A percentile compares a stretch with the other conserved stretches of the same genome.
These are phyloP conservation scores for Nakazawaea ishiwadae DNA, from an alignment of 805 yeast genomes.

Conservation along the genomic window DNA sequence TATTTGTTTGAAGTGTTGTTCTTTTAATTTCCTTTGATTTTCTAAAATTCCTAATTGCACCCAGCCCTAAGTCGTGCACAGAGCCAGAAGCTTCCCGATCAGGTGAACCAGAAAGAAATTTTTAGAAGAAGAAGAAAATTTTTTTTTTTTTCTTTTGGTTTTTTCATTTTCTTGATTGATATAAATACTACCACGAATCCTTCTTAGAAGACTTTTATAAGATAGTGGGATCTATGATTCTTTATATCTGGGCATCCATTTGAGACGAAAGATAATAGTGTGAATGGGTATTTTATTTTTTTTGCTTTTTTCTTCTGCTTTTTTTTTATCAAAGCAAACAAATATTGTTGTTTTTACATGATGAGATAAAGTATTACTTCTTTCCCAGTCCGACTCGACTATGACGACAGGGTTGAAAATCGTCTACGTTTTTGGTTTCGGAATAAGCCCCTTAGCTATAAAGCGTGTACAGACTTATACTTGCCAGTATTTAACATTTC, in stretches of 20 bases:
- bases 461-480: conserved; percentile 55
- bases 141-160: no score
- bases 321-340: not conserved
- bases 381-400: conserved; percentile 92
- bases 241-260: no score
- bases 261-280: not conserved
- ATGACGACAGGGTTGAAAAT: conserved; percentile 81
- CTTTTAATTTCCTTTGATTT: no score
- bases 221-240: no score
- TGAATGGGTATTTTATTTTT: conserved; percentile 6
- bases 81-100: no score
- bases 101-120: no score
- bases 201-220: no score
- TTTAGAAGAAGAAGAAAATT: no score
- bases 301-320: not conserved
- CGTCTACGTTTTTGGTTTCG: conserved; percentile 29
- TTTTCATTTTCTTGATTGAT: no score
- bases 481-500: conserved; percentile 79
- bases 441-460: conserved; percentile 17
- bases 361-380: conserved; percentile 52
- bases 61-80: no score
- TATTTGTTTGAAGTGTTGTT: not conserved
- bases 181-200: no score
- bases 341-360: conserved; percentile 7
- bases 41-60: no score